Percentiles rank a stretch among this genome's conserved stretches.
These are phyloP conservation scores for Huntiella abstrusa DNA, from an alignment of 2,329 filamentous ascomycete species.

Conservation along the genomic window DNA sequence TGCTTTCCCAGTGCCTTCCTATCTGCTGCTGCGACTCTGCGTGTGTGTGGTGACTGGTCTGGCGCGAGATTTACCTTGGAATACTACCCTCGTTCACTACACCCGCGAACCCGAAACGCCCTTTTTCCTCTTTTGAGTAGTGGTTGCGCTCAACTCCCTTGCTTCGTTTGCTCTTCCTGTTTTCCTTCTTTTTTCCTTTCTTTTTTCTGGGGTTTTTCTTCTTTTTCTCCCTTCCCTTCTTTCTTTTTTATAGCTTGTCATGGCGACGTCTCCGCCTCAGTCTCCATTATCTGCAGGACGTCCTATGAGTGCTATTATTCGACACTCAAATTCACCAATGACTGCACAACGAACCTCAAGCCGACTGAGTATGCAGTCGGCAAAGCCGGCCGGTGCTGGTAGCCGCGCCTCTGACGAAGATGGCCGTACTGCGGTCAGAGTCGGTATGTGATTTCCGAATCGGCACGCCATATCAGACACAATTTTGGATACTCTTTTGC, in stretches of 20 bases:
- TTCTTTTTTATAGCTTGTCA: conserved; percentile 16
- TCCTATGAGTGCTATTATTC: conserved; percentile 66
- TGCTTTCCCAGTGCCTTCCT: neutral
- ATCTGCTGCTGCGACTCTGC: too few relatives aligned
- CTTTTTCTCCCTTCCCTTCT: conserved; percentile 2
- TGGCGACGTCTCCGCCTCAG: conserved; percentile 52
- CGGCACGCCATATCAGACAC: neutral
- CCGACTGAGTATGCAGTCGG: conserved; percentile 61
- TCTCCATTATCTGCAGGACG: conserved; percentile 46
- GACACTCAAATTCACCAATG: conserved; percentile 23
- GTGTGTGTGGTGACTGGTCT: neutral
- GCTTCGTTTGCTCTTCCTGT: neutral
- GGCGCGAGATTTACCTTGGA: neutral
- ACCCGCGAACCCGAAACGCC: conserved; percentile 2
- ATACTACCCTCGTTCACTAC: neutral
- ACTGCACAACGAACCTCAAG: conserved; percentile 52
- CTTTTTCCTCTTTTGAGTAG: conserved; percentile 1
- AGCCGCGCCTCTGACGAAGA: conserved; percentile 84
- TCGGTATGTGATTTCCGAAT: conserved; percentile 46
- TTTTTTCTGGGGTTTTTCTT: neutral
- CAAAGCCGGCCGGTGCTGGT: conserved; percentile 50
- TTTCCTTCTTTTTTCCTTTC: conserved; percentile 1
- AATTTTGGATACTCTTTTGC: neutral
- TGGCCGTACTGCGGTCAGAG: conserved; percentile 79
- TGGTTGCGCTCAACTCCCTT: conserved; percentile 1